Conservation (phyloP, 2,329 filamentous ascomycete species). For the Periglandula ipomoeae region DNA sequence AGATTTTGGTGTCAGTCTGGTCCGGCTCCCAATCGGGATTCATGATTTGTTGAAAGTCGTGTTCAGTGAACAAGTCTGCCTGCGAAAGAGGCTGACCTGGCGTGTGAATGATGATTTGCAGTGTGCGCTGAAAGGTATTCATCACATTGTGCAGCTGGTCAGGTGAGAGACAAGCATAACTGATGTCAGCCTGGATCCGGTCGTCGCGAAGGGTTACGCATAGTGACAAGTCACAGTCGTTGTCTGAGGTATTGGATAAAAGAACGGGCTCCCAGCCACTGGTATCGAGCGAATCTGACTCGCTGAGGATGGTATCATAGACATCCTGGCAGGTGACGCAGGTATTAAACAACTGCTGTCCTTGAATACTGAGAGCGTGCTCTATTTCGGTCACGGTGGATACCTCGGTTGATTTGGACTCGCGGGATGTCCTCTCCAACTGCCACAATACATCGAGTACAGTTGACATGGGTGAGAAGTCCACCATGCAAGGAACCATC, state of each 20-base stretch:
- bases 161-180: conserved; percentile 32
- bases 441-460: conserved; percentile 23
- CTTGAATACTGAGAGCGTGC: conserved; percentile 34
- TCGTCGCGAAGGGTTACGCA: conserved; percentile 33
- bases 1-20: conserved; percentile 27
- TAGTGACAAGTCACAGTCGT: conserved; percentile 37
- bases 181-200: conserved; percentile 33
- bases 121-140: conserved; percentile 42
- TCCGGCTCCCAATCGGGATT: conserved; percentile 40
- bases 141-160: conserved; percentile 38
- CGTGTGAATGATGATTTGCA: conserved; percentile 35
- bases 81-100: conserved; percentile 33
- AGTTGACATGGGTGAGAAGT: conserved; percentile 22
- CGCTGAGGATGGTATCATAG: conserved; percentile 16
- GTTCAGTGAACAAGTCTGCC: conserved; percentile 44
- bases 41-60: conserved; percentile 44
- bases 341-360: conserved; percentile 39
- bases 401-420: conserved; percentile 28
- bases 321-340: conserved; percentile 38
- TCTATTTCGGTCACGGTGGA: conserved; percentile 37
- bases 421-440: conserved; percentile 20
- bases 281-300: conserved; percentile 7
- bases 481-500: conserved; percentile 24
- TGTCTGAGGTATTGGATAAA: conserved; percentile 8
- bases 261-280: conserved; percentile 9